Conservation (phyloP, 2,329 filamentous ascomycete genomes). For the Botrytis fragariae region DNA sequence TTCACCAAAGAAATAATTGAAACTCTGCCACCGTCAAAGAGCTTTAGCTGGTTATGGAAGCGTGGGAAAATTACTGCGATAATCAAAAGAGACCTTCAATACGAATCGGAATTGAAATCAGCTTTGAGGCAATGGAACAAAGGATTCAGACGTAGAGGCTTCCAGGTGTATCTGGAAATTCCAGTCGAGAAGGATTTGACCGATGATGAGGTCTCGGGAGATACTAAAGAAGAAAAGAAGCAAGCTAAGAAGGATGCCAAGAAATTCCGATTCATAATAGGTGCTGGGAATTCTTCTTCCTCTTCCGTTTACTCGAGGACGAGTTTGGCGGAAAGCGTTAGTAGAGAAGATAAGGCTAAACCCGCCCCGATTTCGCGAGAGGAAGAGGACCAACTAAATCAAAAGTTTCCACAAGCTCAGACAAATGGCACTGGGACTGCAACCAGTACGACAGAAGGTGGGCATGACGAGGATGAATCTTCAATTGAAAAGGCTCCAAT, state of each 20-base stretch:
- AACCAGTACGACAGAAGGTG: background rate
- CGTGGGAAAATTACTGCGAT: slow-evolving; percentile 4
- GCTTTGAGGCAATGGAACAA: slow-evolving; percentile 31
- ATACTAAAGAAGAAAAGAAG: slow-evolving; percentile 17
- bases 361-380: background rate
- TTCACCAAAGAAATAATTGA: slow-evolving; percentile 31
- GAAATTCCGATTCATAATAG: slow-evolving; percentile 25
- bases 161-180: slow-evolving; percentile 31
- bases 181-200: slow-evolving; percentile 21
- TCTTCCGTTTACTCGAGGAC: slow-evolving; percentile 12
- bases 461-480: background rate
- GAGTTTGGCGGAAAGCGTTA: slow-evolving; percentile 16
- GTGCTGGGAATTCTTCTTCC: slow-evolving; percentile 17
- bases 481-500: background rate
- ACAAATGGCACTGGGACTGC: background rate
- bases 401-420: background rate
- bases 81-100: slow-evolving; percentile 25
- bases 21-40: slow-evolving; percentile 17
- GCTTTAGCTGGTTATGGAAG: slow-evolving; percentile 9
- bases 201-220: slow-evolving; percentile 9
- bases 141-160: slow-evolving; percentile 27
- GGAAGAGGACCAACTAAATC: background rate
- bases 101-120: slow-evolving; percentile 27
- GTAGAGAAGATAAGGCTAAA: slow-evolving; percentile 1
- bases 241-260: slow-evolving; percentile 21